Base-by-base conservation (phyloP, 164 flowering plant genomes). In the Vitis amurensis region DNA sequence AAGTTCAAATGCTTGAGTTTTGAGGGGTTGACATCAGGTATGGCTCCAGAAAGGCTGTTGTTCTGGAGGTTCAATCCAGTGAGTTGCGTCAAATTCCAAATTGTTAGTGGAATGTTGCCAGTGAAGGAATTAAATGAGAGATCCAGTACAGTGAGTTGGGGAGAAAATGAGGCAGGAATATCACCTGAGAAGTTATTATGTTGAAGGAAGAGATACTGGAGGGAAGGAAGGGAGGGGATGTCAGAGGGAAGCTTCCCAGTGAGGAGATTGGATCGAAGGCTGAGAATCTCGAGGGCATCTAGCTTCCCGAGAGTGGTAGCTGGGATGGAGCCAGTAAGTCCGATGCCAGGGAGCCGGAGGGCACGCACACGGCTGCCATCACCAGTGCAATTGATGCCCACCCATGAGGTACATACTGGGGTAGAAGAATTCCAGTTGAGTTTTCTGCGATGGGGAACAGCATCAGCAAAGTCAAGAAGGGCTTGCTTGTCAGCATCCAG, bases 321-420 rank as follows among this genome's bases (percentile, higher is more conserved):
- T 11, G 91, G 93, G 62, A 88, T 80, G 2, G 75, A 61, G 11
- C 93, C 93, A 11, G 67, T 69, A 13, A 88, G 84, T 44, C 93
- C 91, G 27, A 85, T 69, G 11, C 83, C 91, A 8, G 93, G 93
- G 23, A 88, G 87, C 62, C 86, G 81, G 44, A 88, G 64, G 11
- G 71, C 65, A 56, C 30, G 1, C 15, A 88, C 89, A 23, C 80
- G 77, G 0, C 78, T 71, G 15, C 74, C 61, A 67, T 81, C 73
- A 9, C 48, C 6, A 49, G 72, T 74, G 74, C 93, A 88, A 13
- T 67, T 71, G 69, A 88, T 64, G 37, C 93, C 93, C 11, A 79
- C 70, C 93, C 93, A 88, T 12, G 84, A 78, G 11, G 70, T 65
- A 74, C 93, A 88, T 7, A 84, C 57, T 13, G 80, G 59, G 16